phyloP scores from a whole-genome alignment of 441 rosid species.

The Melianthus villosus region DNA sequence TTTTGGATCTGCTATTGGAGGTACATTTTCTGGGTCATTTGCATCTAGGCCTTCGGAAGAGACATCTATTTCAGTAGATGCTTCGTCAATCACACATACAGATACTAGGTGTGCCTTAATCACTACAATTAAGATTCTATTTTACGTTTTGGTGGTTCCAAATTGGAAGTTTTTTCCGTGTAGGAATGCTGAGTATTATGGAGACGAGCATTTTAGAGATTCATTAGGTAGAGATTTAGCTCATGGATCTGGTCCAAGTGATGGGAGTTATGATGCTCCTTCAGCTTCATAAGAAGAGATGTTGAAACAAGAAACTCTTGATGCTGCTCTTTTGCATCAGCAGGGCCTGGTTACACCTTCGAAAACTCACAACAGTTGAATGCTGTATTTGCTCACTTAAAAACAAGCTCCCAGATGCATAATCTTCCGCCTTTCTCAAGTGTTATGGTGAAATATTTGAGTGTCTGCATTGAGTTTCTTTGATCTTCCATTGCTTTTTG shows the following conservation, averaged over 20 bases:
- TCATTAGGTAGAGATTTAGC: slow-evolving; percentile 35
- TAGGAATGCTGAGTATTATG: slow-evolving; percentile 65
- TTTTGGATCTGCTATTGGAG: slow-evolving; percentile 49
- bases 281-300: slow-evolving; percentile 47
- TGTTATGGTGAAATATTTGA: slow-evolving; percentile 39
- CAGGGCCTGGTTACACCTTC: slow-evolving; percentile 50
- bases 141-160: neutral
- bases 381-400: slow-evolving; percentile 35
- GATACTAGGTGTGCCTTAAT: slow-evolving; percentile 40
- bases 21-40: slow-evolving; percentile 30
- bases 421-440: slow-evolving; percentile 55
- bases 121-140: too few relatives aligned
- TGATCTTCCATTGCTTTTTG: slow-evolving; percentile 1
- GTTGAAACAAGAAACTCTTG: slow-evolving; percentile 47
- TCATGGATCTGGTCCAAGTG: slow-evolving; percentile 28
- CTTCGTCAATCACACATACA: slow-evolving; percentile 30
- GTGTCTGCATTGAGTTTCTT: slow-evolving; percentile 7
- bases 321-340: slow-evolving; percentile 43
- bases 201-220: slow-evolving; percentile 52
- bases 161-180: slow-evolving; percentile 7
- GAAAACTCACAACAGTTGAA: slow-evolving; percentile 54
- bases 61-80: slow-evolving; percentile 34
- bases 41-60: slow-evolving; percentile 48
- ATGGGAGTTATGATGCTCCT: slow-evolving; percentile 44
- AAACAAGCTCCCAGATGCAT: slow-evolving; percentile 57